Conservation (phyloP, 2,329 filamentous ascomycete species). For the Didymella exigua region DNA sequence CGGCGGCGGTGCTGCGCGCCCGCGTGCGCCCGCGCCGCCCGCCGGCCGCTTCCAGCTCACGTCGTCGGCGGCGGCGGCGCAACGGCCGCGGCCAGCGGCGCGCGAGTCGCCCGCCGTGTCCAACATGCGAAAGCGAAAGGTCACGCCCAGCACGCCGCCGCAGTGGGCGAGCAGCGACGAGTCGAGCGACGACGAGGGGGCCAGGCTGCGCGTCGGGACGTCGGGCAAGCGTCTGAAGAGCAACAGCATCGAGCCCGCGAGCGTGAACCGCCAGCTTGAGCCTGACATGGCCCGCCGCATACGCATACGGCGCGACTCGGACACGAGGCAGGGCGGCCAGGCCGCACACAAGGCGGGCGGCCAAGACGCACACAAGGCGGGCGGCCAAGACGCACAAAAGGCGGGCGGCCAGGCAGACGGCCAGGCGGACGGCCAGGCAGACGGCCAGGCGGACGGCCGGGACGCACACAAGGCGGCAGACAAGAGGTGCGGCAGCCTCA, state of each 20-base stretch:
- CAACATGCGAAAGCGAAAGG: slow-evolving; percentile 42
- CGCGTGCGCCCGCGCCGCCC: slow-evolving; percentile 28
- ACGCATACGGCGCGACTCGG: slow-evolving; percentile 29
- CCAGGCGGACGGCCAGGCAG: slow-evolving; percentile 9
- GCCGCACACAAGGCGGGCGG: slow-evolving; percentile 9
- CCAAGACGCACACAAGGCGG: slow-evolving; percentile 6
- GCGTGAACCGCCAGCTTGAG: slow-evolving; percentile 45
- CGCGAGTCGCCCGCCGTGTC: slow-evolving; percentile 38
- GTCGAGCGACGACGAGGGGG: slow-evolving; percentile 36
- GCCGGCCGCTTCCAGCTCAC: slow-evolving; percentile 37
- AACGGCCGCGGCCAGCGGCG: slow-evolving; percentile 19
- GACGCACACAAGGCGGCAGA: slow-evolving; percentile 5
- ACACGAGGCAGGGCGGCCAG: not conserved
- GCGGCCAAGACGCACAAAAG: slow-evolving; percentile 8
- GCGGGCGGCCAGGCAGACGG: not conserved
- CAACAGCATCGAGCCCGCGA: slow-evolving; percentile 44
- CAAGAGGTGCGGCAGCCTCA: slow-evolving; percentile 27
- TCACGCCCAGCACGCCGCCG: slow-evolving; percentile 42
- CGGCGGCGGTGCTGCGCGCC: slow-evolving; percentile 10
- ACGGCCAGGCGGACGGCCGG: slow-evolving; percentile 15
- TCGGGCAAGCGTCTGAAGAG: slow-evolving; percentile 45
- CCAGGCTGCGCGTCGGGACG: slow-evolving; percentile 33
- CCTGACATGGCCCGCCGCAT: slow-evolving; percentile 44
- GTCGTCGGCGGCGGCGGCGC: slow-evolving; percentile 18
- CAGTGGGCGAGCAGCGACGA: slow-evolving; percentile 43